These are phyloP conservation scores for Spathaspora girioi DNA, from an alignment of 805 yeast species.

Conservation along the genomic window DNA sequence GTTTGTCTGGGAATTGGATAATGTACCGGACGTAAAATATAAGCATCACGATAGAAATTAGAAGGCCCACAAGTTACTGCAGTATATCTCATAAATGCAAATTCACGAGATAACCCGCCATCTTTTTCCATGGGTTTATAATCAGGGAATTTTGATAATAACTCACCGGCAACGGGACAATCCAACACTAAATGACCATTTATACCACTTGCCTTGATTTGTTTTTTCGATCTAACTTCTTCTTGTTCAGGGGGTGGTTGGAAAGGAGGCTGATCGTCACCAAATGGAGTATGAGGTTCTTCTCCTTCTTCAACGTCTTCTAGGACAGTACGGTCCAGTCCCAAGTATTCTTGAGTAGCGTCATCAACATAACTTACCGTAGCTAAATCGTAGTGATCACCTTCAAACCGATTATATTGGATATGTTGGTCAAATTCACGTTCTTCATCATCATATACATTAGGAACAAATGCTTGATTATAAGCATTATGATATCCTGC, in stretches of 20 bases:
- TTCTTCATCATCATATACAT: slow-evolving; percentile 39
- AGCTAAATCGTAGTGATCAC: slow-evolving; percentile 40
- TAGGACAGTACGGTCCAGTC: slow-evolving; percentile 9
- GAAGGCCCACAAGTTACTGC: slow-evolving; percentile 73
- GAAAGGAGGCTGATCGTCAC: slow-evolving; percentile 20
- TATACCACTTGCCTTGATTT: slow-evolving; percentile 33
- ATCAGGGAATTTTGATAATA: slow-evolving; percentile 39
- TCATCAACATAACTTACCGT: slow-evolving; percentile 16
- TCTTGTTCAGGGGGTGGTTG: slow-evolving; percentile 33
- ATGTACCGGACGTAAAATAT: slow-evolving; percentile 52
- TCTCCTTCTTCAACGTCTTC: slow-evolving; percentile 11
- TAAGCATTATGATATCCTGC: slow-evolving; percentile 10
- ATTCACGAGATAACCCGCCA: slow-evolving; percentile 48
- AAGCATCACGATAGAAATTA: slow-evolving; percentile 54
- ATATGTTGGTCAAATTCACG: slow-evolving; percentile 36
- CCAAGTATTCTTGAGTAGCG: slow-evolving; percentile 14
- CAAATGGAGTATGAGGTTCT: slow-evolving; percentile 24
- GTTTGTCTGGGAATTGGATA: slow-evolving; percentile 53
- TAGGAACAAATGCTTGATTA: slow-evolving; percentile 41
- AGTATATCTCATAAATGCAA: slow-evolving; percentile 56
- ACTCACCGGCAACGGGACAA: slow-evolving; percentile 44
- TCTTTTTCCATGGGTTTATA: slow-evolving; percentile 28
- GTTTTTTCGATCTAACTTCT: slow-evolving; percentile 31
- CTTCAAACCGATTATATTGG: slow-evolving; percentile 36
- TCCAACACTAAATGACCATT: slow-evolving; percentile 45